phyloP scores from a whole-genome alignment of 495 filamentous ascomycete genomes.

The Parmelia sp. region DNA sequence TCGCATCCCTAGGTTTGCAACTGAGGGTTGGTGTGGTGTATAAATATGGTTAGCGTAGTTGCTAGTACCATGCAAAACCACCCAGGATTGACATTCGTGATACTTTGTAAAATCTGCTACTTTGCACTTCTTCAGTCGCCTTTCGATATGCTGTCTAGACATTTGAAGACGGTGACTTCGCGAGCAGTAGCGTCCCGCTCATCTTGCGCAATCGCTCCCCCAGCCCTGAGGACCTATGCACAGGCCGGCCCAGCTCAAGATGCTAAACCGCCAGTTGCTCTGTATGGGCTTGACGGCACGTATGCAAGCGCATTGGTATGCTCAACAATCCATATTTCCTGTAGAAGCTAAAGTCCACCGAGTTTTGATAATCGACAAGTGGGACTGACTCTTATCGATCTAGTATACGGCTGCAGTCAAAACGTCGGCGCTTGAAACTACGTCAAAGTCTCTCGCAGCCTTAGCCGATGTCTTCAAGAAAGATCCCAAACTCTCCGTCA shows the following conservation, averaged over 20 bases:
- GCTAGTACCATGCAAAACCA: not conserved
- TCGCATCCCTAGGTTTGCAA: not conserved
- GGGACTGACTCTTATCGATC: slow-evolving; percentile 34
- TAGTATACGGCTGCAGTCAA: slow-evolving; percentile 96
- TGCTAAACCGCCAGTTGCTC: slow-evolving; percentile 75
- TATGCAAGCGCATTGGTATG: slow-evolving; percentile 97
- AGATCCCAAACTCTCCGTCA: slow-evolving; percentile 67
- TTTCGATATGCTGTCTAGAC: slow-evolving; percentile 24
- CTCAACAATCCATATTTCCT: slow-evolving; percentile 14
- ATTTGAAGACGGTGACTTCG: slow-evolving; percentile 12
- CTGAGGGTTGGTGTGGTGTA: too few relatives aligned
- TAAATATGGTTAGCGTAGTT: not conserved
- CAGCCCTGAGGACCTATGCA: slow-evolving; percentile 65
- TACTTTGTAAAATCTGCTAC: not conserved
- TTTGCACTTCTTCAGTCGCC: not conserved
- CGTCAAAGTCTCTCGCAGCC: slow-evolving; percentile 63
- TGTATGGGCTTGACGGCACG: slow-evolving; percentile 95
- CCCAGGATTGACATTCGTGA: not conserved
- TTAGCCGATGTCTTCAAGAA: slow-evolving; percentile 67
- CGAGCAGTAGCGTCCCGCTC: slow-evolving; percentile 19
- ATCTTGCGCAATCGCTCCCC: slow-evolving; percentile 41
- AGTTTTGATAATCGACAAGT: not conserved
- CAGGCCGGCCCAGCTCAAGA: slow-evolving; percentile 54
- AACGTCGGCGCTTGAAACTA: slow-evolving; percentile 71
- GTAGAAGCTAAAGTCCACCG: not conserved